phyloP scores from a whole-genome alignment of 1,284 basidiomycete genomes.

The Sporisorium iseilematis-ciliati region DNA sequence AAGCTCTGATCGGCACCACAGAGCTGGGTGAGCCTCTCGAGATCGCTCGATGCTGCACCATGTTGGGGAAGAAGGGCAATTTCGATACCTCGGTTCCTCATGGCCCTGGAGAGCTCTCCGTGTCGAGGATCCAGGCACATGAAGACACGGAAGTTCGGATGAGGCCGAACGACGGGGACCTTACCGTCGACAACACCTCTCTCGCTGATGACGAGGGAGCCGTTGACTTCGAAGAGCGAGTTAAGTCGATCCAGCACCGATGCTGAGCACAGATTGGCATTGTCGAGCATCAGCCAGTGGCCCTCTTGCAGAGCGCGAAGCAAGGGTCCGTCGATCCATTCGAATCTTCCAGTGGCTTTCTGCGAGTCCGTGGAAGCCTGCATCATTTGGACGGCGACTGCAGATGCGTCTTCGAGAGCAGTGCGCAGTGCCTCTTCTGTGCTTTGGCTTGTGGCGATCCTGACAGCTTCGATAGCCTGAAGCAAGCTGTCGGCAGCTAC shows the following conservation, averaged over 20 bases:
- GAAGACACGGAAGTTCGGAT: constrained; percentile 89
- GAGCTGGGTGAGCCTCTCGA: constrained; percentile 32
- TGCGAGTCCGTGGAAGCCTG: constrained; percentile 10
- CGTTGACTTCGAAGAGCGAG: constrained; percentile 90
- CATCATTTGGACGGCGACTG: constrained; percentile 4
- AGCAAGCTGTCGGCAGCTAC: neutral
- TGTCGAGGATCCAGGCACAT: constrained; percentile 92
- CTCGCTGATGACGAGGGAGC: constrained; percentile 86
- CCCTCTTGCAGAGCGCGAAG: constrained; percentile 87
- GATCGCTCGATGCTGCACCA: constrained; percentile 15
- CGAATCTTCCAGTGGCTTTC: constrained; percentile 76
- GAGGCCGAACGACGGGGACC: constrained; percentile 82
- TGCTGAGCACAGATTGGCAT: constrained; percentile 93
- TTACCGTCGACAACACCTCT: constrained; percentile 84
- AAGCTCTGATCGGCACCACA: constrained; percentile 5
- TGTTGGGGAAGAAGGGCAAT: constrained; percentile 71
- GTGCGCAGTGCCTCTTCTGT: constrained; percentile 5
- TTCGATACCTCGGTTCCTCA: constrained; percentile 97
- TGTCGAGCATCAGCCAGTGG: constrained; percentile 90
- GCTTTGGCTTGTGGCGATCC: constrained; percentile 4
- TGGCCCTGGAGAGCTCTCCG: constrained; percentile 95
- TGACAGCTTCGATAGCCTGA: constrained; percentile 10
- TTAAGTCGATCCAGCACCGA: constrained; percentile 97
- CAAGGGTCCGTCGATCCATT: constrained; percentile 97
- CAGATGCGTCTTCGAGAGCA: constrained; percentile 23